Base-by-base conservation (phyloP, 1,284 basidiomycete species). In the Ceratobasidium sp. region DNA sequence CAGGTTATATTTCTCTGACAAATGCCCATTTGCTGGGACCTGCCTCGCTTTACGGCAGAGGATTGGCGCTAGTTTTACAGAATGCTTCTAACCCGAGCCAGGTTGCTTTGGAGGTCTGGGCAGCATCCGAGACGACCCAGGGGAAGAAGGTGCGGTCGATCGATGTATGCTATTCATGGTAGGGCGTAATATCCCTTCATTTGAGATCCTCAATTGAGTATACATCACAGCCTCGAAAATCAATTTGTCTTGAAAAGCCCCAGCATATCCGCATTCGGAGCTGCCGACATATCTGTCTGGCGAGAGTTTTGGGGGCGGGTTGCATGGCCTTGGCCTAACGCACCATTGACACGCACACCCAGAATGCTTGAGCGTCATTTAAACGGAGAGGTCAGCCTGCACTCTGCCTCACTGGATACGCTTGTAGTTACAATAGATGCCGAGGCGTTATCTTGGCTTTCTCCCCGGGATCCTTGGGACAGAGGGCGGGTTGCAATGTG, bases 281-380 rank as follows among this genome's bases (percentile, higher is more conserved):
- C 34, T 18, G 46, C 61, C 23, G 21, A 46, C 23, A 64, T 64
- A 32, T 30, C 46, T 18, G 36, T 16, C 5, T 48, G 46, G 46
- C 45, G 45, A 23, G 45, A 64, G 45, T 64, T 64, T 18, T 52
- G 46, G 61, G 48, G 9, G 6, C 45, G 39, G 30, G 46, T 64
- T 10, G 43, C 21, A 62, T 62, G 59, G 59, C 23, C 43, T n/a
- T 62, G 59, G 59, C 59, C 59, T 21, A 46, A 62, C 6, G 10
- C 41, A 4, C 41, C 36, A n/a, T n/a, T 62, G 23, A 46, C 59
- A 14, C 14, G 28, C 23, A 32, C 59, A 16, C 48, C 39, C 4
- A 30, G 5, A 12, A 26, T 62, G 2, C 43, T 62, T 16, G 6
- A 45, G 39, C 26, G 28, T 21, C 39, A 62, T 43, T 8, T 48